Percentiles rank a stretch among this genome's conserved stretches.
Conservation (phyloP, 169 alveolate species). For the Eimeria mitis region DNA sequence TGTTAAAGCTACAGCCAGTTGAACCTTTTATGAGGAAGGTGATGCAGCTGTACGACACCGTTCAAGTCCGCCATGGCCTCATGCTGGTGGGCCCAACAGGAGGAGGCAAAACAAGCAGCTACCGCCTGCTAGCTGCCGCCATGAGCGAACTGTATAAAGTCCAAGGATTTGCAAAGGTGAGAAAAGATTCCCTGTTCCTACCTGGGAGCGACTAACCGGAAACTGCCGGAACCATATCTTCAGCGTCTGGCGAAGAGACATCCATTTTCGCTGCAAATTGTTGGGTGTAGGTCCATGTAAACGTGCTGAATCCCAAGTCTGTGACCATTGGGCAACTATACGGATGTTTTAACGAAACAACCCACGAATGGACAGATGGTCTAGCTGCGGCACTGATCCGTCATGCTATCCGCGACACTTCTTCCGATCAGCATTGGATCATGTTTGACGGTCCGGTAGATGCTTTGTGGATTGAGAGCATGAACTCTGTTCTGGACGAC, state of each 20-base stretch:
- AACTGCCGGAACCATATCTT: neutral
- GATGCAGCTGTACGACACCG: conserved; percentile 96
- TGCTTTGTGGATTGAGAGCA: conserved; percentile 97
- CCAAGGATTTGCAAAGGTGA: conserved; percentile 64
- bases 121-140: conserved; percentile 89
- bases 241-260: neutral
- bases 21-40: conserved; percentile 92
- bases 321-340: conserved; percentile 93
- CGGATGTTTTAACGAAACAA: conserved; percentile 93
- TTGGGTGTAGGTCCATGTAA: conserved; percentile 89
- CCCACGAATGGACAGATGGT: conserved; percentile 96
- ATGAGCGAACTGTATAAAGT: conserved; percentile 85
- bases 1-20: conserved; percentile 91
- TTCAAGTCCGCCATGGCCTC: conserved; percentile 97
- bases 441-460: conserved; percentile 98
- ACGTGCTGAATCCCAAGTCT: conserved; percentile 94
- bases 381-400: conserved; percentile 92
- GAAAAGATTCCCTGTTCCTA: neutral
- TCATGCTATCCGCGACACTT: conserved; percentile 88
- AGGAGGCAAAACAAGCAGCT: conserved; percentile 96
- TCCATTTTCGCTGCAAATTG: conserved; percentile 53
- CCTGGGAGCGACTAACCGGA: neutral
- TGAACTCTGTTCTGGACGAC: conserved; percentile 98
- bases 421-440: conserved; percentile 91
- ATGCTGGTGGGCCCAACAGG: conserved; percentile 98